Conservation (phyloP, 208 protist genomes). For the Leishmania tropica region DNA sequence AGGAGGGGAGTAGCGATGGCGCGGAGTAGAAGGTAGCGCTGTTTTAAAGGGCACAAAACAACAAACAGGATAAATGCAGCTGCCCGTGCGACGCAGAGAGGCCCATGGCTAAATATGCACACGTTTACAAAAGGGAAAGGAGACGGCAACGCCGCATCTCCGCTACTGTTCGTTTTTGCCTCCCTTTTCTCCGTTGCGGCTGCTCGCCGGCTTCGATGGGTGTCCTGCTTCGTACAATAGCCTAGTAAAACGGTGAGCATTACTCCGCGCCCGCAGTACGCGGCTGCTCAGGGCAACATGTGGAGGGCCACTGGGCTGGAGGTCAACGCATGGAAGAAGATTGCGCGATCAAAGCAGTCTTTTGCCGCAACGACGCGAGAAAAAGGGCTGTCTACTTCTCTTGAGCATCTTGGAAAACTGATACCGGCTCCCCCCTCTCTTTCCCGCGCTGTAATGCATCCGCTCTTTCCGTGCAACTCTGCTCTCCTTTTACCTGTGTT, state of each 20-base stretch:
- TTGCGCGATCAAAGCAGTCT: background rate
- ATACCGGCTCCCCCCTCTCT: background rate
- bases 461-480: background rate
- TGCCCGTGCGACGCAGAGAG: background rate
- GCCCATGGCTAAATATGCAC: background rate
- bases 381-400: background rate
- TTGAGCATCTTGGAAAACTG: background rate
- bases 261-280: background rate
- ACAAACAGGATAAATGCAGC: background rate
- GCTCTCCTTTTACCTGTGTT: background rate
- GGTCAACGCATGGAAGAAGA: background rate
- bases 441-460: background rate
- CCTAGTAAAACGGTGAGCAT: background rate
- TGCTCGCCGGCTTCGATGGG: background rate
- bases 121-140: background rate
- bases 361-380: background rate
- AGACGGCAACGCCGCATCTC: background rate
- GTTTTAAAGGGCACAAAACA: background rate
- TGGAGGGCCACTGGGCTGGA: background rate
- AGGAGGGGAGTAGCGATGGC: constrained; percentile 16
- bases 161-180: background rate
- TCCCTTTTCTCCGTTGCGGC: background rate
- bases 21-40: constrained; percentile 10
- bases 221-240: background rate
- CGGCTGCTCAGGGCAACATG: background rate